A percentile compares a stretch with the other conserved stretches of the same genome.
These are phyloP conservation scores for Claviceps sorghi DNA, from an alignment of 2,329 filamentous ascomycete genomes.

Conservation along the genomic window DNA sequence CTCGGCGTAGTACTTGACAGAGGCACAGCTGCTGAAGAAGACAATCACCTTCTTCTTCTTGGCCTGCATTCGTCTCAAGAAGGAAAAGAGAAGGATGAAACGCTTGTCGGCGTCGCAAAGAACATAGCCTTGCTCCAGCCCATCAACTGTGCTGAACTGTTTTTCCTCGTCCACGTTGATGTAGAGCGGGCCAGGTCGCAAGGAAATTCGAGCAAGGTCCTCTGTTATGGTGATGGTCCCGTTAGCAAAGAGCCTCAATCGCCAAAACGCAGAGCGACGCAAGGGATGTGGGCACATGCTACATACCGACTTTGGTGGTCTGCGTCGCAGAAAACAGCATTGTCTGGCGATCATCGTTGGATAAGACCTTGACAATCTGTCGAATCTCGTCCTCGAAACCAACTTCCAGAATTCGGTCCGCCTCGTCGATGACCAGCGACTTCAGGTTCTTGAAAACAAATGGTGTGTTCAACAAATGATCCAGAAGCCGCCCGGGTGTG, in stretches of 20 bases:
- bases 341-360: constrained; percentile 75
- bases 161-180: constrained; percentile 91
- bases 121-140: constrained; percentile 90
- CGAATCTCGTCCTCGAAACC: constrained; percentile 98
- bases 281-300: neutral
- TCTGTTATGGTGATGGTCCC: constrained; percentile 28
- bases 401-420: constrained; percentile 89
- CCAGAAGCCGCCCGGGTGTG: constrained; percentile 80
- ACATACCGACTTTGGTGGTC: constrained; percentile 69
- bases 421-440: constrained; percentile 88
- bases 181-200: constrained; percentile 80
- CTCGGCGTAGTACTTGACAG: constrained; percentile 90
- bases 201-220: constrained; percentile 84
- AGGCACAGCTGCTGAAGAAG: constrained; percentile 85
- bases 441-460: constrained; percentile 90
- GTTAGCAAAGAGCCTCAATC: neutral
- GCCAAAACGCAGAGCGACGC: neutral
- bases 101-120: constrained; percentile 87
- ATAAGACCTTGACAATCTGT: constrained; percentile 87
- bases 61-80: constrained; percentile 64
- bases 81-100: constrained; percentile 86
- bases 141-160: constrained; percentile 82
- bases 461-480: constrained; percentile 86
- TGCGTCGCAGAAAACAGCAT: constrained; percentile 99
- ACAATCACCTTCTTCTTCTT: constrained; percentile 95